Conservation (phyloP, 2,329 filamentous ascomycete genomes). For the Microsporum audouinii region DNA sequence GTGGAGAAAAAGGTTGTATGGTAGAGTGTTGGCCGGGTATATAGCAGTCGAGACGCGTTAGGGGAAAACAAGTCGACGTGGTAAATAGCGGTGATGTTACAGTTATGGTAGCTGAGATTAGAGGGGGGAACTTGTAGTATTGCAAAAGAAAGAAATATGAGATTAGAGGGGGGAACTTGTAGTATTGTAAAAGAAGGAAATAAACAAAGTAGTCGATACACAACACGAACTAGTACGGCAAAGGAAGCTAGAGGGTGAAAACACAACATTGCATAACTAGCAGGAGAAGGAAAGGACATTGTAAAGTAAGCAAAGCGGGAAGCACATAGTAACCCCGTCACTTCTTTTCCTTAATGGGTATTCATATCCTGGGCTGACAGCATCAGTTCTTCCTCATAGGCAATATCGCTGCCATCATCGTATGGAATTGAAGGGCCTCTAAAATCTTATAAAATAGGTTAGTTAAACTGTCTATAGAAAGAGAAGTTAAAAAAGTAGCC, state of each 20-base stretch:
- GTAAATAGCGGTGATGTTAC: background rate
- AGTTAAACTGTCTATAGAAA: background rate
- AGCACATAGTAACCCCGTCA: background rate
- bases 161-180: too few species aligned
- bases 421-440: background rate
- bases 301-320: background rate
- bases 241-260: too few species aligned
- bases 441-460: background rate
- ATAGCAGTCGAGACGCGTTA: background rate
- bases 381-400: background rate
- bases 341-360: background rate
- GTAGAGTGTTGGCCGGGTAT: background rate
- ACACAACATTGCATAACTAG: background rate
- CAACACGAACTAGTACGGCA: background rate
- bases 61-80: background rate
- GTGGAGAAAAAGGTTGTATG: background rate
- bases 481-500: background rate
- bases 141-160: too few species aligned
- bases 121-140: too few species aligned
- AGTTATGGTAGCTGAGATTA: too few species aligned
- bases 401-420: background rate
- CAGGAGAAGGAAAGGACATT: background rate
- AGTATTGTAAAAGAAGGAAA: background rate
- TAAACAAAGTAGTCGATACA: background rate
- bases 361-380: background rate